Evolutionary conservation across 306 rosid species (phyloP), one percentile per base, ranked within the genome.

Genomic region (Potentilla sterilis): DNA sequence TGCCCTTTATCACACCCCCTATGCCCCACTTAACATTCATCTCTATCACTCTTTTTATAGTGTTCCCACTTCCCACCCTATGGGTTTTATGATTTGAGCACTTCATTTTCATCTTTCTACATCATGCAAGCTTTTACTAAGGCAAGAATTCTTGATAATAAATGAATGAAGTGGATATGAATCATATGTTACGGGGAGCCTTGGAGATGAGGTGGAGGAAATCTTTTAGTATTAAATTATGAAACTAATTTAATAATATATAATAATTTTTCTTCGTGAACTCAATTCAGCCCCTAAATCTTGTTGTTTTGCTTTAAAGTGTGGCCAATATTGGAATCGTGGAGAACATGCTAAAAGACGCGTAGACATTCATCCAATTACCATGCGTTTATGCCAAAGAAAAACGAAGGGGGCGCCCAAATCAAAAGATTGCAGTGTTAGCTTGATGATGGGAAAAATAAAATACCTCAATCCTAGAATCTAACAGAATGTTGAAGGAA

Each of bases 11-110:
- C 16, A 43, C 34, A 15, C 49, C 28, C 57, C 15, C 44, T 32
- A 28, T 55, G 9, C n/a, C 9, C n/a, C n/a, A 15, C 71, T 21
- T 14, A 13, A 15, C 77, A 9, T 61, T 74, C 77, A 68, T 61
- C 13, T 59, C 44, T 15, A 6, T 42, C 7, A 57, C 49, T 0
- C 44, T 32, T 14, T 10, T 15, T 4, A 10, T 10, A 21, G 42
- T 18, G 3, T 19, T 19, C 24, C 9, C n/a, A n/a, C n/a, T n/a
- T n/a, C n/a, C n/a, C 21, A 57, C 28, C 7, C 4, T 10, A 9
- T 9, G 8, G 62, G 19, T 40, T 11, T 61, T 48, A 37, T 70
- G 16, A 78, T 63, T 16, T 19, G 77, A 43, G 67, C 81, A 48
- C 72, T 38, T 66, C 52, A 9, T 1, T 18, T 57, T 46, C 1